Evolutionary conservation across 2,329 filamentous ascomycete genomes (phyloP).

Genomic region (Ophiostoma tasmaniense): DNA sequence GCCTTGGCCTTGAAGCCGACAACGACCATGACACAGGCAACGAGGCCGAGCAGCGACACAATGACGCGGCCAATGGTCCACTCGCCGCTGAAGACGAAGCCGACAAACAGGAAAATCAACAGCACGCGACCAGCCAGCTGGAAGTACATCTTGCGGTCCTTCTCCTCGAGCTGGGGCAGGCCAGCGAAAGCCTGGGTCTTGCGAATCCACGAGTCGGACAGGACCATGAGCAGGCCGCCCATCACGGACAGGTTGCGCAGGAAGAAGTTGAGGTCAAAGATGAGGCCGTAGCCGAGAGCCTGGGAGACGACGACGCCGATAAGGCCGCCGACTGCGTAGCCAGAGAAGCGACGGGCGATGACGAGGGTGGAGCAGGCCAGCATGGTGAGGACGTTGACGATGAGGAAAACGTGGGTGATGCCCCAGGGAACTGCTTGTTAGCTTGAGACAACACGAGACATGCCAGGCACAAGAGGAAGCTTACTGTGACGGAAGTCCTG

Average conservation of each 20-base stretch:
- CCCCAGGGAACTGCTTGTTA: conserved; percentile 64
- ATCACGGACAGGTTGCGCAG: conserved; percentile 96
- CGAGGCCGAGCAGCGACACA: conserved; percentile 74
- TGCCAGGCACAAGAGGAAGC: conserved; percentile 25
- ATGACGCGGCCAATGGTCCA: conserved; percentile 85
- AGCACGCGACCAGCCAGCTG: conserved; percentile 93
- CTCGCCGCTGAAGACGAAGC: conserved; percentile 89
- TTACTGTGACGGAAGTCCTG: conserved; percentile 88
- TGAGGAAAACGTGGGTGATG: conserved; percentile 85
- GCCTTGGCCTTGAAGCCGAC: conserved; percentile 99
- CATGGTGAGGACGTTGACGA: conserved; percentile 88
- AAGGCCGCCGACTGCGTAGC: conserved; percentile 84
- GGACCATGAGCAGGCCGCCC: conserved; percentile 93
- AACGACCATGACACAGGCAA: conserved; percentile 96
- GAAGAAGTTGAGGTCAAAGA: conserved; percentile 99
- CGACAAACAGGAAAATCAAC: conserved; percentile 94
- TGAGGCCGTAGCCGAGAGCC: conserved; percentile 91
- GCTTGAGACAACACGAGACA: conserved; percentile 1
- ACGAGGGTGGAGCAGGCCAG: conserved; percentile 70
- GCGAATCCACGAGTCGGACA: conserved; percentile 95
- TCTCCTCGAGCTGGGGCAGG: conserved; percentile 89
- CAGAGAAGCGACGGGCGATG: conserved; percentile 85
- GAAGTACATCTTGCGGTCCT: conserved; percentile 99
- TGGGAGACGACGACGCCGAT: conserved; percentile 87
- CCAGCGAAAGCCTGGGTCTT: conserved; percentile 96